These are phyloP conservation scores for Lactifluus subvellereus DNA, from an alignment of 768 basidiomycete species.

Conservation along the genomic window DNA sequence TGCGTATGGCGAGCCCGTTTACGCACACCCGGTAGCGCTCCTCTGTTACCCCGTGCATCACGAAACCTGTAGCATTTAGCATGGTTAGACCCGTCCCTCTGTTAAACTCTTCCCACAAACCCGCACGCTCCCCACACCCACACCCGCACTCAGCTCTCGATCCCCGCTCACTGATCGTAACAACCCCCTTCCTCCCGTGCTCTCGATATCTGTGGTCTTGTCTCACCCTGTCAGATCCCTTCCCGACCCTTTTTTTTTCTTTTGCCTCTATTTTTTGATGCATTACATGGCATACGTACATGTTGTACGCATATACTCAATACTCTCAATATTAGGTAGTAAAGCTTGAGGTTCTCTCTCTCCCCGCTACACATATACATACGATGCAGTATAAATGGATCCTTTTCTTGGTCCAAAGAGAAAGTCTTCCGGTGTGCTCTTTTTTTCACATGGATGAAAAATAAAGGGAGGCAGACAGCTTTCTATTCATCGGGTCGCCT, in stretches of 20 bases:
- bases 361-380: constrained; percentile 5
- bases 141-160: not conserved
- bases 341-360: not conserved
- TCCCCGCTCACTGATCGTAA: not conserved
- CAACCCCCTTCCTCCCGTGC: not conserved
- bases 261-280: constrained; percentile 8
- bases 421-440: too few species aligned
- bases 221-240: not conserved
- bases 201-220: constrained; percentile 3
- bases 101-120: not conserved
- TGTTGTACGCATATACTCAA: constrained; percentile 23
- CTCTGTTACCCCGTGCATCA: not conserved
- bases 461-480: too few species aligned
- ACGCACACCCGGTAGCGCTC: constrained; percentile 8
- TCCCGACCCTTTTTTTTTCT: not conserved
- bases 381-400: not conserved
- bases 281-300: constrained; percentile 17
- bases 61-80: constrained; percentile 3
- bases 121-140: not conserved
- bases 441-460: too few species aligned
- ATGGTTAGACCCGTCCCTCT: not conserved
- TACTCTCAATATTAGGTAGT: constrained; percentile 19
- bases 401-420: not conserved
- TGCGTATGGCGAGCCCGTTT: constrained; percentile 21
- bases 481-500: not conserved